Evolutionary conservation across 345 rosid genomes (phyloP).

Genomic region (Arabidopsis suecica): DNA sequence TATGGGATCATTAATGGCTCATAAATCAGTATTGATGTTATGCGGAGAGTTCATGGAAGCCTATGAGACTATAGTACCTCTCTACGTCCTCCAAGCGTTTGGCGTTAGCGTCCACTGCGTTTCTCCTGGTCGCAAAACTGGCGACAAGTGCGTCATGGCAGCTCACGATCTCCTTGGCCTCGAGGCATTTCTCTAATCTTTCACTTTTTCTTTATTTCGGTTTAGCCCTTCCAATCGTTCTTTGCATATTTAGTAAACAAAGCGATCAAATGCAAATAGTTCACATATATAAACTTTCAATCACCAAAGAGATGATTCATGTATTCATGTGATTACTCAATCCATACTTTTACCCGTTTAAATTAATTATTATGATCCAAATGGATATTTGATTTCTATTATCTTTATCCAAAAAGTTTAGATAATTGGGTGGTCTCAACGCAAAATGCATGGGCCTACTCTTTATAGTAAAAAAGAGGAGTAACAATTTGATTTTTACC

Average conservation of each 20-base stretch:
- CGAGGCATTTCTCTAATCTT: slow-evolving; percentile 47
- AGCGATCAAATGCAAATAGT: too few relatives aligned
- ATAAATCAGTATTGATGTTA: slow-evolving; percentile 53
- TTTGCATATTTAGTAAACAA: not conserved
- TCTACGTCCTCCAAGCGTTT: slow-evolving; percentile 55
- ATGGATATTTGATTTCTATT: too few relatives aligned
- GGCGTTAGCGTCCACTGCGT: slow-evolving; percentile 54
- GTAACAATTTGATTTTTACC: not conserved
- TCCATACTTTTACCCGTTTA: too few relatives aligned
- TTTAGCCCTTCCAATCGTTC: not conserved
- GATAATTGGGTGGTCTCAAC: not conserved
- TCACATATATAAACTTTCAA: too few relatives aligned
- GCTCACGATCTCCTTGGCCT: slow-evolving; percentile 57
- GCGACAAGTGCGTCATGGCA: slow-evolving; percentile 55
- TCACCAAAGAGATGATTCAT: too few relatives aligned
- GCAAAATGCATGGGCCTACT: not conserved
- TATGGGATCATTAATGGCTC: slow-evolving; percentile 44
- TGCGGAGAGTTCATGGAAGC: slow-evolving; percentile 72
- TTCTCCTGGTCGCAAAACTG: slow-evolving; percentile 54
- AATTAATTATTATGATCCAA: too few relatives aligned
- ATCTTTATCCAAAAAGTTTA: not conserved
- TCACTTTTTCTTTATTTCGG: slow-evolving; percentile 18
- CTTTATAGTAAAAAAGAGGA: not conserved
- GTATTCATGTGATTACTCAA: too few relatives aligned
- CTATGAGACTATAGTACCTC: slow-evolving; percentile 53